A percentile compares a stretch with the other conserved stretches of the same genome.
Evolutionary conservation across 495 filamentous ascomycete species (phyloP).

Genomic region (Aspergillus sclerotioniger): DNA sequence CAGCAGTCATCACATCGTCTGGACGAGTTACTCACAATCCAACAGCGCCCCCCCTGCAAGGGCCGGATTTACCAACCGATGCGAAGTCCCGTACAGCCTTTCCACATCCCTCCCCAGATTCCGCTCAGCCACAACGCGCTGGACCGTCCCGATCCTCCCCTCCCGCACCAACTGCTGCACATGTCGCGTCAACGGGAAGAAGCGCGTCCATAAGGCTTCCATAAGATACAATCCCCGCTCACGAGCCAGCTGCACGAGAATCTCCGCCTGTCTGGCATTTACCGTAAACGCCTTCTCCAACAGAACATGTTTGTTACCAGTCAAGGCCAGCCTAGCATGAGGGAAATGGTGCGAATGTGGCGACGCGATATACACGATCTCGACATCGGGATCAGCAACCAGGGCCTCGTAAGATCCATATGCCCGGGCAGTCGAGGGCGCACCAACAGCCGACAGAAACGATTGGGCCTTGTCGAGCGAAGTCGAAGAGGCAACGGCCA

Average conservation of each 20-base stretch:
- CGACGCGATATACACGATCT: conserved; percentile 79
- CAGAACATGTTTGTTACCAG: conserved; percentile 39
- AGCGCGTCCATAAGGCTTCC: conserved; percentile 85
- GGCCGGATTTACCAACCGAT: conserved; percentile 72
- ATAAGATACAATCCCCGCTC: conserved; percentile 75
- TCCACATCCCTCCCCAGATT: conserved; percentile 37
- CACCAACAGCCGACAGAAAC: conserved; percentile 50
- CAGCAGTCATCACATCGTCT: not conserved
- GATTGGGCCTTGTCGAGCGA: conserved; percentile 61
- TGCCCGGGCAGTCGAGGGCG: conserved; percentile 29
- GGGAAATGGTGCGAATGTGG: conserved; percentile 83
- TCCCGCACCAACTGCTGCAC: conserved; percentile 57
- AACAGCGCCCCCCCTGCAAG: conserved; percentile 74
- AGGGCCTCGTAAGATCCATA: conserved; percentile 74
- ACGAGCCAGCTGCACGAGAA: conserved; percentile 61
- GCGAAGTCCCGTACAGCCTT: conserved; percentile 36
- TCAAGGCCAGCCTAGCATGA: conserved; percentile 37
- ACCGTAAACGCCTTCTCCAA: conserved; percentile 58
- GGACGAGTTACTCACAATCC: conserved; percentile 40
- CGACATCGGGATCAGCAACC: conserved; percentile 62
- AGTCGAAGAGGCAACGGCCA: conserved; percentile 60
- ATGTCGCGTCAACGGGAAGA: conserved; percentile 68
- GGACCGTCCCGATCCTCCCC: conserved; percentile 63
- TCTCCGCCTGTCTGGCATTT: conserved; percentile 66
- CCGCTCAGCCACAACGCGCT: conserved; percentile 63